phyloP scores from a whole-genome alignment of 192 early-diverging fungal genomes.

The Rhizoclosmatium sp. region DNA sequence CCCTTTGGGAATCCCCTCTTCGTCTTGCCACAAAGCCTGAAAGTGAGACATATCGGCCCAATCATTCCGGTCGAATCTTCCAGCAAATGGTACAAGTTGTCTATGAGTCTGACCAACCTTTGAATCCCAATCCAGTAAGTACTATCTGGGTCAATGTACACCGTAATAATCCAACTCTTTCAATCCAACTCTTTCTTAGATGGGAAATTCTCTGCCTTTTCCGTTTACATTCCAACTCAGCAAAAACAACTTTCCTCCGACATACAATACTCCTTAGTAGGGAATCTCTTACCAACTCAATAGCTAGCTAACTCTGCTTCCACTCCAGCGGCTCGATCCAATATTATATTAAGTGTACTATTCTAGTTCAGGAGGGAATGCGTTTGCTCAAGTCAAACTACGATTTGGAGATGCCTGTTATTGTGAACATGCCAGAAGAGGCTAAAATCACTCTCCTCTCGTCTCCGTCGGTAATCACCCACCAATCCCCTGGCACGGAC shows the following conservation, averaged over 20 bases:
- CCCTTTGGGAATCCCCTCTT: not conserved
- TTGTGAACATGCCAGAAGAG: constrained; percentile 26
- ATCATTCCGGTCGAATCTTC: constrained; percentile 11
- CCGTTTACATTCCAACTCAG: not conserved
- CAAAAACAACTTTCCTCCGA: constrained; percentile 1
- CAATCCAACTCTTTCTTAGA: not conserved
- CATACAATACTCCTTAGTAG: not conserved
- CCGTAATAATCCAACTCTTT: not conserved
- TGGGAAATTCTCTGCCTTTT: constrained; percentile 1
- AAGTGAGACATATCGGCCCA: not conserved
- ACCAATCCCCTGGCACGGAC: not conserved
- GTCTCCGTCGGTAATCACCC: constrained; percentile 8
- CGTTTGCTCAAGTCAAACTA: constrained; percentile 16
- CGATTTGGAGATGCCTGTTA: constrained; percentile 29
- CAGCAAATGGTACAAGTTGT: constrained; percentile 29
- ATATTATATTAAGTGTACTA: constrained; percentile 34
- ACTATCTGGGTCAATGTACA: not conserved
- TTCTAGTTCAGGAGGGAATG: constrained; percentile 36
- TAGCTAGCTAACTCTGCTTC: not conserved
- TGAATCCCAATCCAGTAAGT: not conserved
- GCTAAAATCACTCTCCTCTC: constrained; percentile 16
- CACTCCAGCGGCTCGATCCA: not conserved
- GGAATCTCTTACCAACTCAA: not conserved
- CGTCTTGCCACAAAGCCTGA: constrained; percentile 5
- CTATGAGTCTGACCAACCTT: constrained; percentile 6